phyloP scores from a whole-genome alignment of 441 rosid species.

The Corymbia citriodora region DNA sequence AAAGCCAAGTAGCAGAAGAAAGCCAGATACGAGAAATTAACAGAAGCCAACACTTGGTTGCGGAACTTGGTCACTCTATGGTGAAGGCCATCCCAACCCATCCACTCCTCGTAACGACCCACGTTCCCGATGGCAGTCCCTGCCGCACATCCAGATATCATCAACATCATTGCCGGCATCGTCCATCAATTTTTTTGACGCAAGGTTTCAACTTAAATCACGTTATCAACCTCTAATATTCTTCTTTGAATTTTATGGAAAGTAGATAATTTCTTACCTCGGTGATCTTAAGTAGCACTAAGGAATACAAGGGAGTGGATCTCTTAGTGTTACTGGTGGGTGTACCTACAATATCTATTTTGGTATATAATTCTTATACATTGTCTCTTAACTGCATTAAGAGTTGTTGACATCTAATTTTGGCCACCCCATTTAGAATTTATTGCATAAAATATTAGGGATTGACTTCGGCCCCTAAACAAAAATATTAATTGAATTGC shows the following conservation, averaged over 20 bases:
- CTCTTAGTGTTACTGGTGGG: not conserved
- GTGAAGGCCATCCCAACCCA: constrained; percentile 35
- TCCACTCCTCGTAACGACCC: constrained; percentile 26
- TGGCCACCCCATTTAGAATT: too few species aligned
- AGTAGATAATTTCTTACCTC: not conserved
- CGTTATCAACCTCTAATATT: not conserved
- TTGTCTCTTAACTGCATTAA: too few species aligned
- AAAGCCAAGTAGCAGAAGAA: constrained; percentile 40
- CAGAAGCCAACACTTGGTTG: constrained; percentile 18
- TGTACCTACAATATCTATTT: not conserved
- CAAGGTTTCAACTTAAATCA: not conserved
- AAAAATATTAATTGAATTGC: too few species aligned
- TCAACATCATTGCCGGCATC: constrained; percentile 43
- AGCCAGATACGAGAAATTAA: constrained; percentile 35
- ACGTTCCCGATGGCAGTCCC: constrained; percentile 40
- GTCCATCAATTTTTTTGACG: not conserved
- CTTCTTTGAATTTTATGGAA: not conserved
- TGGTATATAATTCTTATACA: too few species aligned
- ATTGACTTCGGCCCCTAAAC: not conserved
- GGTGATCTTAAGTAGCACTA: not conserved
- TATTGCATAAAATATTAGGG: not conserved
- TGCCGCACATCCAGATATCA: constrained; percentile 45
- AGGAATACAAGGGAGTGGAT: not conserved
- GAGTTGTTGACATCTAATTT: not conserved
- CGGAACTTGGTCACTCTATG: constrained; percentile 32